Conservation (phyloP, 805 yeast genomes). For the Candida multigemmis region DNA sequence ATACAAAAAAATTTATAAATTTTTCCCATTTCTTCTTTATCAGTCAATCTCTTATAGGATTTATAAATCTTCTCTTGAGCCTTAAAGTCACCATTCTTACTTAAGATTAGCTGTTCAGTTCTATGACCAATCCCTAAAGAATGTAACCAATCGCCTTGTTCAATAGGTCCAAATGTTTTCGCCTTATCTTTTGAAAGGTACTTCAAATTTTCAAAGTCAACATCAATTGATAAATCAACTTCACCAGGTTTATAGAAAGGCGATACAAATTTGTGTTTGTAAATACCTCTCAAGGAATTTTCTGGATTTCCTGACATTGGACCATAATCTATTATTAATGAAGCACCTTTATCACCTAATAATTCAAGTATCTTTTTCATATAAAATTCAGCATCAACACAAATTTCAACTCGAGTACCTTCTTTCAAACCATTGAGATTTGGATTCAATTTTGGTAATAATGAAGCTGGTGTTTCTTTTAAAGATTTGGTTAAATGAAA, state of each 20-base stretch:
- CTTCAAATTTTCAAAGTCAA: conserved; percentile 59
- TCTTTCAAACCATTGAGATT: conserved; percentile 47
- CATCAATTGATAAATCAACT: conserved; percentile 78
- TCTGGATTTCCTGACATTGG: conserved; percentile 52
- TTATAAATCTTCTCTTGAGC: conserved; percentile 43
- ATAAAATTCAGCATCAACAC: conserved; percentile 62
- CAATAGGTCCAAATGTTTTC: conserved; percentile 45
- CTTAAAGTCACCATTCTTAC: conserved; percentile 29
- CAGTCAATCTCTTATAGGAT: conserved; percentile 57
- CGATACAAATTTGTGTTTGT: conserved; percentile 60
- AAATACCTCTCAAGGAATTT: conserved; percentile 68
- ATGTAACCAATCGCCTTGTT: conserved; percentile 76
- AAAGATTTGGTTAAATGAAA: conserved; percentile 54
- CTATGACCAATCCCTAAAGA: conserved; percentile 68
- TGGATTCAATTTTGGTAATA: conserved; percentile 40
- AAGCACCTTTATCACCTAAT: conserved; percentile 49
- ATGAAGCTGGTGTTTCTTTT: conserved; percentile 52
- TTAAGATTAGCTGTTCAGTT: conserved; percentile 46
- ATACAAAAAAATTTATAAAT: conserved; percentile 65
- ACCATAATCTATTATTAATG: conserved; percentile 74
- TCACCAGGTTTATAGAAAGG: conserved; percentile 73
- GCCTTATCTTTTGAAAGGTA: conserved; percentile 6
- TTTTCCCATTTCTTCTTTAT: conserved; percentile 65
- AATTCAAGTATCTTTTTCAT: conserved; percentile 44
- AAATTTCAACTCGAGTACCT: conserved; percentile 59